Base-by-base conservation (phyloP, 2,329 filamentous ascomycete species). In the Alternaria consortialis region DNA sequence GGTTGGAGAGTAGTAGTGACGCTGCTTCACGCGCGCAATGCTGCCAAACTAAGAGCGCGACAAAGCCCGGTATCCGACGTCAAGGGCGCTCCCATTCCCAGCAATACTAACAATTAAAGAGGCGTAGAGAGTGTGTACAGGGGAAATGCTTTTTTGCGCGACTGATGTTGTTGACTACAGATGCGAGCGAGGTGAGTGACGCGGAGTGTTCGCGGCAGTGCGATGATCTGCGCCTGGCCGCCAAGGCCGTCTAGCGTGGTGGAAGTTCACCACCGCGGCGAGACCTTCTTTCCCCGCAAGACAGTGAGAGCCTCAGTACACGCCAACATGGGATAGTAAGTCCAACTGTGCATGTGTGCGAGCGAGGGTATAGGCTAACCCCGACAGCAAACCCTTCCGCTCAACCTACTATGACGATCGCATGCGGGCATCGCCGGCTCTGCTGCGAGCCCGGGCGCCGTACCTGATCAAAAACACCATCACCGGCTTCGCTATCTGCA, bases 361-460 rank as follows among this genome's bases (percentile, higher is more conserved):
- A 4, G n/a, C n/a, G 43, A 17, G 31, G 20, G 23, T 3, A 25
- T 6, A 20, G 53, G 37, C 67, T 75, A 42, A 75, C 55, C 23
- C 17, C 50, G 20, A 11, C 66, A 77, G 75, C 66, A 72, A 71
- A 64, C 77, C 64, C 75, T 89, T 89, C 52, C 82, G 84, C 74
- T 91, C 90, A 32, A 93, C 92, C 67, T 99, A 99, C 86, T 99
- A 98, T 85, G 92, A 97, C 81, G 89, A 90, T 77, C 86, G 91
- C 75, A 91, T 91, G 82, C 90, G 91, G 67, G 93, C 96, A 80
- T 91, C 92, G 63, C 90, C 93, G 50, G 92, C 96, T 57, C 89
- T 99, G 67, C 90, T 97, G 77, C 92, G 95, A 76, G 94, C 95
- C 57, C 90, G 96, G 72, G 89, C 92, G 71, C 95, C 95, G 51